phyloP scores from a whole-genome alignment of 768 basidiomycete species.

The Russula earlei region DNA sequence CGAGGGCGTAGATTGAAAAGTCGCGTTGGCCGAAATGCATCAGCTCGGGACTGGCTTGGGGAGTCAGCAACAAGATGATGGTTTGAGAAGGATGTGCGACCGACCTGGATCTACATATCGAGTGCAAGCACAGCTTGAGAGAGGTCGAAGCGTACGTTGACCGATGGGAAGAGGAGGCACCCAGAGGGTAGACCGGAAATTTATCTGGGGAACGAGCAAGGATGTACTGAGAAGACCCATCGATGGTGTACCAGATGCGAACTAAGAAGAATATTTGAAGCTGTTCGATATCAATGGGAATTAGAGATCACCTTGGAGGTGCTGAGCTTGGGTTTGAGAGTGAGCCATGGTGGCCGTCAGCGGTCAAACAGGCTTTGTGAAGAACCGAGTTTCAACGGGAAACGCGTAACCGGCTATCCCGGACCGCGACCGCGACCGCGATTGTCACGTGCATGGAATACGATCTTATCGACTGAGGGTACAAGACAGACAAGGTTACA shows the following conservation, averaged over 20 bases:
- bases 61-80: neutral
- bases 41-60: conserved; percentile 55
- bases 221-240: conserved; percentile 67
- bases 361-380: too few relatives aligned
- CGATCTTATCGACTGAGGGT: too few relatives aligned
- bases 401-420: conserved; percentile 10
- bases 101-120: conserved; percentile 49
- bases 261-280: conserved; percentile 26
- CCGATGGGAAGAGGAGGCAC: conserved; percentile 10
- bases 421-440: conserved; percentile 17
- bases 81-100: conserved; percentile 1
- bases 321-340: neutral
- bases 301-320: conserved; percentile 6
- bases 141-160: conserved; percentile 35
- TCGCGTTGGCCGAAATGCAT: conserved; percentile 50
- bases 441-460: conserved; percentile 5
- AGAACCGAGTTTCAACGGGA: neutral
- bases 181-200: conserved; percentile 29
- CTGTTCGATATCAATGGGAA: neutral
- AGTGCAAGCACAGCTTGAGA: conserved; percentile 59
- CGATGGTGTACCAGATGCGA: conserved; percentile 67
- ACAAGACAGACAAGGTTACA: too few relatives aligned
- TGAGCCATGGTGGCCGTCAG: neutral
- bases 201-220: conserved; percentile 51
- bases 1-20: conserved; percentile 71